Conservation (phyloP, 805 yeast species). For the Yueomyces sp. region DNA sequence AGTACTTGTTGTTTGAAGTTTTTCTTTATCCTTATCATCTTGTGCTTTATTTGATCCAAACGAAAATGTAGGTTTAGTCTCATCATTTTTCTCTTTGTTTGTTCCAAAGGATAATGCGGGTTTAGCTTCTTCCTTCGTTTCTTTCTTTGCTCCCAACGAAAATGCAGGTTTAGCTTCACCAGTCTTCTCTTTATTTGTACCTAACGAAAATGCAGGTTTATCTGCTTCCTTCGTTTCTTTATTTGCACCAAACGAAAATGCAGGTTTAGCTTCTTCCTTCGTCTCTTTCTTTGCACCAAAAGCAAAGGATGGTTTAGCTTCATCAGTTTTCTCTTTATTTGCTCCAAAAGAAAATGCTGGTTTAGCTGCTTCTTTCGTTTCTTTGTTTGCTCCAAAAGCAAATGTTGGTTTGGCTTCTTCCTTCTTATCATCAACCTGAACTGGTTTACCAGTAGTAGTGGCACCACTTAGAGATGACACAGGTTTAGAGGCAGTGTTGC, state of each 20-base stretch:
- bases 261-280: constrained; percentile 3
- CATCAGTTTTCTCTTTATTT: constrained; percentile 1
- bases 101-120: constrained; percentile 6
- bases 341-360: constrained; percentile 8
- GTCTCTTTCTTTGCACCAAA: constrained; percentile 1
- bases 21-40: background rate
- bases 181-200: background rate
- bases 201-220: constrained; percentile 4
- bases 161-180: constrained; percentile 4
- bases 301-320: constrained; percentile 2
- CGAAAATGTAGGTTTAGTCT: constrained; percentile 3
- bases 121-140: constrained; percentile 1
- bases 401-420: constrained; percentile 9
- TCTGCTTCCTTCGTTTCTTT: constrained; percentile 1
- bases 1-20: background rate
- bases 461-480: constrained; percentile 4
- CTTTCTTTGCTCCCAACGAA: constrained; percentile 5
- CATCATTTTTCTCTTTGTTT: background rate
- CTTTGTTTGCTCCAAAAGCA: constrained; percentile 4
- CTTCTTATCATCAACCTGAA: constrained; percentile 1
- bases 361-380: constrained; percentile 2
- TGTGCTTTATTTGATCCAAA: constrained; percentile 9
- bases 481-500: background rate
- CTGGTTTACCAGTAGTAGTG: constrained; percentile 1
- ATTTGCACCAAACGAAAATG: constrained; percentile 10